Percentiles rank a stretch among this genome's conserved stretches.
phyloP scores from a whole-genome alignment of 2,329 filamentous ascomycete genomes.

The Botrytis tulipae region DNA sequence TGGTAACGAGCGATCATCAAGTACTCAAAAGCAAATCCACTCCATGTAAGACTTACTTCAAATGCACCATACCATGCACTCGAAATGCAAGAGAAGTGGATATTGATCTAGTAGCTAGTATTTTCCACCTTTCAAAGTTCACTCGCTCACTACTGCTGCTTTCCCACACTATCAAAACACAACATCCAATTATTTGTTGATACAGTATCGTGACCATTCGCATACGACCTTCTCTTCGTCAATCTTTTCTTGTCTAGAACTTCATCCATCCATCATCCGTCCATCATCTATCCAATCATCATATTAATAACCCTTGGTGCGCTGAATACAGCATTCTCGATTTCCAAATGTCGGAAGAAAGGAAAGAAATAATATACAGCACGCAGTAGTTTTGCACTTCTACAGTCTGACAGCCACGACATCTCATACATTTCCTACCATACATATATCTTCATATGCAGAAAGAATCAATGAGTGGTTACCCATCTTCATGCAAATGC shows the following conservation, averaged over 20 bases:
- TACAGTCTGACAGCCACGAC: constrained; percentile 15
- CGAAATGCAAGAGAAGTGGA: background rate
- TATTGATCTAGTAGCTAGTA: background rate
- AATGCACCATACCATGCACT: background rate
- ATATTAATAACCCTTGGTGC: background rate
- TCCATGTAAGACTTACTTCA: background rate
- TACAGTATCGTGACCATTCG: background rate
- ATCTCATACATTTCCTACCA: background rate
- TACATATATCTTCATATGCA: background rate
- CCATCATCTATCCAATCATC: background rate
- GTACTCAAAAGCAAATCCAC: background rate
- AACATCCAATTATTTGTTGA: background rate
- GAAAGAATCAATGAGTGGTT: background rate
- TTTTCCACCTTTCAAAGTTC: background rate
- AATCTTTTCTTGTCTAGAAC: constrained; percentile 5
- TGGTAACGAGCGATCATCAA: background rate
- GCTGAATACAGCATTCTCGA: constrained; percentile 7
- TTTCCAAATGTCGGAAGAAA: constrained; percentile 18
- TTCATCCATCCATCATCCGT: background rate
- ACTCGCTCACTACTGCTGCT: background rate
- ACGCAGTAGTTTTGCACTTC: constrained; percentile 9
- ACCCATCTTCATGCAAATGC: background rate
- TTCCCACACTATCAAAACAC: background rate
- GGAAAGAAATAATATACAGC: constrained; percentile 15
- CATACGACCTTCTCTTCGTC: background rate